Conservation (phyloP, 1,139 yeast species). For the Candida dubliniensis region DNA sequence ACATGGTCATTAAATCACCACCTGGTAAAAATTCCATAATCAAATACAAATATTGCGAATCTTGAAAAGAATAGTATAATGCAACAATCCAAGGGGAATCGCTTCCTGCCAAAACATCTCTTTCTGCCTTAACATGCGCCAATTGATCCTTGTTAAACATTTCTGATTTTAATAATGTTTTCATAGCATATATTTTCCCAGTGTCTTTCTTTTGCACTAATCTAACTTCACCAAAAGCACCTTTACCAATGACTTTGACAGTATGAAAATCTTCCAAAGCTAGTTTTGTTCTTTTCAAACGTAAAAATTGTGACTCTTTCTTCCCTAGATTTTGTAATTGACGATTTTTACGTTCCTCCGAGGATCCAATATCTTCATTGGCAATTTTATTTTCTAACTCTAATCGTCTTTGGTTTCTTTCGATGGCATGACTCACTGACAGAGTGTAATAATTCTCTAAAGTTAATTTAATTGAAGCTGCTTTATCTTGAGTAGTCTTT, state of each 20-base stretch:
- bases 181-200: conserved; percentile 85
- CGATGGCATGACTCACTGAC: conserved; percentile 78
- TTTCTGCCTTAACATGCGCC: conserved; percentile 83
- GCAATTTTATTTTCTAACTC: conserved; percentile 67
- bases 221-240: conserved; percentile 85
- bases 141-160: conserved; percentile 83
- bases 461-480: conserved; percentile 69
- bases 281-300: conserved; percentile 73
- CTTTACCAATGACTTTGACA: conserved; percentile 82
- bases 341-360: conserved; percentile 73
- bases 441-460: conserved; percentile 75
- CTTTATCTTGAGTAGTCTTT: conserved; percentile 67
- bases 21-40: conserved; percentile 88
- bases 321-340: conserved; percentile 70
- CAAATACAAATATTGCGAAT: conserved; percentile 68
- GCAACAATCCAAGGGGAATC: conserved; percentile 90
- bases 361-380: conserved; percentile 58
- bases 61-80: conserved; percentile 77
- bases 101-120: conserved; percentile 82
- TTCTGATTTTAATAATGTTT: conserved; percentile 72
- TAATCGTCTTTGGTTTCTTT: conserved; percentile 74
- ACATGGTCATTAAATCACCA: conserved; percentile 86
- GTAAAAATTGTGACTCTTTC: conserved; percentile 74
- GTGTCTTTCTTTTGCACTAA: conserved; percentile 80
- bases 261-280: conserved; percentile 74